Evolutionary conservation across 192 early-diverging fungal genomes (phyloP), one percentile per base, ranked within the genome.

Genomic region (Dimargaris cristalligena): DNA sequence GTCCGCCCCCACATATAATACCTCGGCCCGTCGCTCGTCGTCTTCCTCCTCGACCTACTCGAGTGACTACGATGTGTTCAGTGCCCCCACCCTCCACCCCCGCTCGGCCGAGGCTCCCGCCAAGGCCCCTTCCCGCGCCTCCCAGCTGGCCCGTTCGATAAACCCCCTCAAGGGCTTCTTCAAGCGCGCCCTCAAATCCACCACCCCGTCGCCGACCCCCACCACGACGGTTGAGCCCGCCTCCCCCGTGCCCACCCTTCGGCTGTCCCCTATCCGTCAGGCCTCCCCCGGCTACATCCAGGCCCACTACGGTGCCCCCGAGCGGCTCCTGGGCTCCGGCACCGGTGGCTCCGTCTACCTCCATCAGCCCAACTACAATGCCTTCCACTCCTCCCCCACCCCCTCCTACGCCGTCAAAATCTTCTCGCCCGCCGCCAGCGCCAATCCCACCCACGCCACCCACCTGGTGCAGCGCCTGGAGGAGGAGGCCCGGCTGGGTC

Each of bases 271-370:
- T 70, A 71, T 75, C 62, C 69, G 67, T 58, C 69, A 75, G 63
- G 65, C 67, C 18, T 62, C 70, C 9, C 62, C 60, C 0, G 74
- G 74, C 14, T 76, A 68, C 60, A 73, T 76, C 38, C 58, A 69
- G 20, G 68, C 67, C 58, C 67, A 64, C 9, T 76, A 73, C 52
- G 74, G 74, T 1, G 31, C 62, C 58, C 62, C 74, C 9, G 60
- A 70, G 62, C 63, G 65, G 52, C 69, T 67, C 1, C 68, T 76
- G 34, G 74, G 74, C 2, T 71, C 72, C 44, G 74, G 74, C 44
- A 76, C 74, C 1, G 74, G 74, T 63, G 74, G 74, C 29, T 69
- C 51, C 38, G 74, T 76, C 8, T 66, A 69, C 48, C 64, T 76
- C 57, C 71, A 76, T 67, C 71, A 71, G 66, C 50, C 14, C 31